These are phyloP conservation scores for Trichosanthes cucumerina DNA, from an alignment of 306 rosid species.

Conservation along the genomic window DNA sequence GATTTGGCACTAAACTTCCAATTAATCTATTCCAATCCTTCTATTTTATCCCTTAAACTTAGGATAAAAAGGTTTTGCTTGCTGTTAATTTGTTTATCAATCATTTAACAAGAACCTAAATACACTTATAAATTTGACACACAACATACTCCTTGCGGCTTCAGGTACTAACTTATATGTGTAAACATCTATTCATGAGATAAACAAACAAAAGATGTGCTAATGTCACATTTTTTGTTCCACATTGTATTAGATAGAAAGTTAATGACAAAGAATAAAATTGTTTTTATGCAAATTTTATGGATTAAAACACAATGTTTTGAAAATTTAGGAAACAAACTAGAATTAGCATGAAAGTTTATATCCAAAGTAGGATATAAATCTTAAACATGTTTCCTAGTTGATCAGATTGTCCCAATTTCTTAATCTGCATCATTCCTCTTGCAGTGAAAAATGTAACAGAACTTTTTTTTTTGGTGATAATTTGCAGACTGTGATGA, in stretches of 20 bases:
- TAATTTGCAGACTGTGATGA: conserved; percentile 72
- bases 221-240: not conserved
- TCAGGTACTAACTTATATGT: not conserved
- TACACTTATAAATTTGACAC: not conserved
- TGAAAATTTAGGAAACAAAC: not conserved
- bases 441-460: not conserved
- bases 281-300: not conserved
- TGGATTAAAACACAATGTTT: not conserved
- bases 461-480: not conserved
- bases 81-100: not conserved
- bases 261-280: not conserved
- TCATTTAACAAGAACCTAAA: not conserved
- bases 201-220: not conserved
- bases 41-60: not conserved
- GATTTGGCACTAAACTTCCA: not conserved
- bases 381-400: not conserved
- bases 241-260: not conserved
- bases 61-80: not conserved
- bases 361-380: not conserved
- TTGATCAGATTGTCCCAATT: not conserved
- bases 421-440: not conserved
- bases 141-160: not conserved
- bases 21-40: not conserved
- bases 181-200: not conserved
- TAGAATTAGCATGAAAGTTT: not conserved